phyloP scores from a whole-genome alignment of 148 eudicot genomes.

The Vaccinium vitisidaea region DNA sequence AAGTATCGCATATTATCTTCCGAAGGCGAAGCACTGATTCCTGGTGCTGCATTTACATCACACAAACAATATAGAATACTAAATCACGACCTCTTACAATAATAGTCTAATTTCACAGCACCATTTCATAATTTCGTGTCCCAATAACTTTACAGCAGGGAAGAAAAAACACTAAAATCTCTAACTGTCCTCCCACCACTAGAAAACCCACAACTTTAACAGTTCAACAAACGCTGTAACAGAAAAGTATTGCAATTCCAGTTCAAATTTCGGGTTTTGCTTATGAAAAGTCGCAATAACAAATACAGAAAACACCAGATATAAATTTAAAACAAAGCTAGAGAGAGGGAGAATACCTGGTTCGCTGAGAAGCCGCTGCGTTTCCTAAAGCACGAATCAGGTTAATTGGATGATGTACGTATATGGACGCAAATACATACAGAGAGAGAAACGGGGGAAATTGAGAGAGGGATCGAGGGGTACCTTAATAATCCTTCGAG shows the following conservation, averaged over 20 bases:
- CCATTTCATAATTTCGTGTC: background rate
- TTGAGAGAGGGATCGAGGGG: slow-evolving; percentile 22
- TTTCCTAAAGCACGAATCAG: slow-evolving; percentile 48
- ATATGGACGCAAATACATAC: background rate
- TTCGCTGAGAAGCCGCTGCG: slow-evolving; percentile 87
- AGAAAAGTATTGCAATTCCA: background rate
- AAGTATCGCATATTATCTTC: slow-evolving; percentile 90
- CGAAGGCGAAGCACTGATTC: slow-evolving; percentile 95
- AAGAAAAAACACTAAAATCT: background rate
- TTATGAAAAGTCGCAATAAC: background rate
- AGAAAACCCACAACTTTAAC: background rate
- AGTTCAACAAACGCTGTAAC: background rate
- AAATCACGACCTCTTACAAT: no score
- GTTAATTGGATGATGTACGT: background rate
- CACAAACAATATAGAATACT: background rate
- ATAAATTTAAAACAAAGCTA: background rate
- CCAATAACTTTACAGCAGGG: background rate
- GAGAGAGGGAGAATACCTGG: slow-evolving; percentile 42
- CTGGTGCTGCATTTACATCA: slow-evolving; percentile 61
- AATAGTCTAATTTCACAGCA: no score
- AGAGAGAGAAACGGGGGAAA: background rate
- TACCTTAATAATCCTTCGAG: slow-evolving; percentile 63
- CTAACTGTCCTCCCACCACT: background rate
- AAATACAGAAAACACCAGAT: background rate
- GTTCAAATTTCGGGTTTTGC: background rate